These are phyloP conservation scores for Lachnellula suecica DNA, from an alignment of 2,329 filamentous ascomycete genomes.

Conservation along the genomic window DNA sequence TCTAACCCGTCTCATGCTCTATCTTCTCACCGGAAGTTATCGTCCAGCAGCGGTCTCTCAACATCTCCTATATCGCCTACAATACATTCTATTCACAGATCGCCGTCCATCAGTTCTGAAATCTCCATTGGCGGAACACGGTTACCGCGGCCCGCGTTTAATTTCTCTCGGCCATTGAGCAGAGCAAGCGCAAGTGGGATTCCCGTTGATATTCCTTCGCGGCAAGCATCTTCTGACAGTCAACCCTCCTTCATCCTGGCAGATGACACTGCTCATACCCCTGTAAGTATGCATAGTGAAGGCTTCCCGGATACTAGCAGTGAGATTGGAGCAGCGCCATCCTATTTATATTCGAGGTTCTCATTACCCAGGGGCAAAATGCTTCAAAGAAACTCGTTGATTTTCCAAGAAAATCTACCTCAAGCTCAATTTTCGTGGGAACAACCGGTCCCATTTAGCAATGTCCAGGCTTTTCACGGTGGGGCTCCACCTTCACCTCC, in stretches of 20 bases:
- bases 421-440: conserved; percentile 63
- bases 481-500: conserved; percentile 61
- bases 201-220: conserved; percentile 47
- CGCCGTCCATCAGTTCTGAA: conserved; percentile 83
- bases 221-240: conserved; percentile 66
- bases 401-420: conserved; percentile 54
- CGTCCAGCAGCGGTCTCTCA: conserved; percentile 65
- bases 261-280: conserved; percentile 67
- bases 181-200: conserved; percentile 58
- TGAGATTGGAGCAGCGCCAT: conserved; percentile 56
- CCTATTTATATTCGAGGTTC: conserved; percentile 87
- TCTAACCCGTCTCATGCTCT: conserved; percentile 56
- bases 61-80: conserved; percentile 64
- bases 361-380: conserved; percentile 78
- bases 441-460: conserved; percentile 45
- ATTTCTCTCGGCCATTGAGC: conserved; percentile 91
- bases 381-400: conserved; percentile 65
- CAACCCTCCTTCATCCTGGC: conserved; percentile 60
- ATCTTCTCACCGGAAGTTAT: conserved; percentile 73
- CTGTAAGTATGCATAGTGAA: conserved; percentile 71
- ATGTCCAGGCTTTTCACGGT: conserved; percentile 41
- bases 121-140: conserved; percentile 60
- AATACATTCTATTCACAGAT: conserved; percentile 64
- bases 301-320: conserved; percentile 56
- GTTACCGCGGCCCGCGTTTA: conserved; percentile 75